A percentile compares a stretch with the other conserved stretches of the same genome.
phyloP scores from a whole-genome alignment of 148 eudicot species.

The Vaccinium myrtillus region DNA sequence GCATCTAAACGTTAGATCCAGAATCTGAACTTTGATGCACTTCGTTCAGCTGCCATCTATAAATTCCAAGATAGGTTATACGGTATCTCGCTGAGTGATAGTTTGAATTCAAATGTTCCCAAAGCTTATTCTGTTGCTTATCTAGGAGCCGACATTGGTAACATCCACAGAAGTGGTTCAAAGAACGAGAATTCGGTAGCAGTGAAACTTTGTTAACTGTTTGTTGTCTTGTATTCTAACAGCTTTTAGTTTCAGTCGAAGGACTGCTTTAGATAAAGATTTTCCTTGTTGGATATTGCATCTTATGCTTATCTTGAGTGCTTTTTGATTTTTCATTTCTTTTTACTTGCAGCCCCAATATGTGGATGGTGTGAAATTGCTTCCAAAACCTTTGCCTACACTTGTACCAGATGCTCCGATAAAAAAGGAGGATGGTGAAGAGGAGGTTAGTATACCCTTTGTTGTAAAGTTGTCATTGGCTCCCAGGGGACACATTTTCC shows the following conservation, averaged over 20 bases:
- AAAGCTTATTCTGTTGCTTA: neutral
- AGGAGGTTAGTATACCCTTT: constrained; percentile 31
- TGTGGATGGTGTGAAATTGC: constrained; percentile 40
- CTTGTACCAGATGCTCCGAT: constrained; percentile 29
- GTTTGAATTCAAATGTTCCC: neutral
- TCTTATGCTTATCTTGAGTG: constrained; percentile 4
- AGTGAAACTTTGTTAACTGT: neutral
- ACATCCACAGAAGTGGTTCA: neutral
- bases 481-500: neutral
- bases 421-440: constrained; percentile 34
- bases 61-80: neutral
- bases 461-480: neutral
- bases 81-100: neutral
- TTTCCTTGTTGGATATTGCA: neutral
- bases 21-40: neutral
- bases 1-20: neutral
- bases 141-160: neutral
- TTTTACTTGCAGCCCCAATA: constrained; percentile 35
- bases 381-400: constrained; percentile 46
- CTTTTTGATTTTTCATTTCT: neutral
- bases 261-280: no score
- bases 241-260: neutral
- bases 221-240: neutral
- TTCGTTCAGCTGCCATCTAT: neutral
- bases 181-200: neutral